Base-by-base conservation (phyloP, 352 stramenopile genomes). In the Phytophthora brassicae region DNA sequence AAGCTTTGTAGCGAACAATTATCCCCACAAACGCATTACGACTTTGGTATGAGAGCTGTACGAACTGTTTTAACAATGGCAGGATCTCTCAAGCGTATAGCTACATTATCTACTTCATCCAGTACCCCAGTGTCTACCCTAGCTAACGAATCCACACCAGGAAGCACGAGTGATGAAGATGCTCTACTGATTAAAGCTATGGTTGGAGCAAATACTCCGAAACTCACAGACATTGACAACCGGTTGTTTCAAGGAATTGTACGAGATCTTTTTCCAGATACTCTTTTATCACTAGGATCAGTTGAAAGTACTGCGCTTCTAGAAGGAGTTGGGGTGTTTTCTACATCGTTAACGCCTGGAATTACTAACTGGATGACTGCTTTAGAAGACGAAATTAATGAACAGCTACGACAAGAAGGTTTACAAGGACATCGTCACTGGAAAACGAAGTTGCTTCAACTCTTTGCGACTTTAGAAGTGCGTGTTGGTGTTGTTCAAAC, bases 181-280 rank as follows among this genome's bases (percentile, higher is more conserved):
- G 41, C 80, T 14, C 75, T 99, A 19, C 73, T 99, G 4, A 98
- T 98, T 56, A 86, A 93, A 47, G 98, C 96, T 13, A 91, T 99
- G 66, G 79, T 94, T 20, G 89, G 97, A 31, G 89, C 84, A 3
- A 98, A 98, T 57, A 74, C 94, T 11, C 86, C 90, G 14, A 98
- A 98, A 59, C 88, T 98, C 29, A 60, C 96, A 3, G 85, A 92
- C 29, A 79, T 96, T 16, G 94, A 98, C 63, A 75, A 90, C 6
- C 66, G 68, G 8, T 60, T 98, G 5, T 98, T 98, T 63, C 74
- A 81, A 20, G 88, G 83, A 6, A 97, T 98, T 31, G 43, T 98
- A 4, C 67, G 68, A 55, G 90, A 97, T 66, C 60, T 98, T 1
- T 97, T 97, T 43, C 92, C 84, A 4, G 72, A 86, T 11, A 56